A percentile compares a stretch with the other conserved stretches of the same genome.
These are phyloP conservation scores for Yamadazyma ubonensis DNA, from an alignment of 805 yeast species.

Conservation along the genomic window DNA sequence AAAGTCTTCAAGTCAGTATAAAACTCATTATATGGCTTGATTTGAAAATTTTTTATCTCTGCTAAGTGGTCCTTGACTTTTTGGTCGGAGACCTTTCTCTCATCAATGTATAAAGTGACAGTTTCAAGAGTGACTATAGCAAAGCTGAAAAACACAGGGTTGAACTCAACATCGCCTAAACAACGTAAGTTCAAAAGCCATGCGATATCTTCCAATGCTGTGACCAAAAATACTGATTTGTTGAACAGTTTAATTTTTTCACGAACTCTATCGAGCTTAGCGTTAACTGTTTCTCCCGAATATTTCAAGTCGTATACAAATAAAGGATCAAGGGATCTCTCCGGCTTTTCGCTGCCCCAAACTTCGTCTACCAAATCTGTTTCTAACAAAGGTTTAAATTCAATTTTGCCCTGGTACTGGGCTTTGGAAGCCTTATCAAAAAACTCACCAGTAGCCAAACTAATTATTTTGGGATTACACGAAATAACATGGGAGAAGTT, in stretches of 20 bases:
- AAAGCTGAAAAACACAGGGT: slow-evolving; percentile 84
- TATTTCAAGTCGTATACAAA: slow-evolving; percentile 29
- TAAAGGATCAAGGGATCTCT: slow-evolving; percentile 32
- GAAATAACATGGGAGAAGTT: slow-evolving; percentile 58
- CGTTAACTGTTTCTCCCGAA: slow-evolving; percentile 33
- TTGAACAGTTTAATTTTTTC: slow-evolving; percentile 24
- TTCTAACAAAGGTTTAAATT: slow-evolving; percentile 29
- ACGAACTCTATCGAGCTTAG: slow-evolving; percentile 31
- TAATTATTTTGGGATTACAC: slow-evolving; percentile 77
- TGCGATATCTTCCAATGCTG: slow-evolving; percentile 81
- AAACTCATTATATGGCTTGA: slow-evolving; percentile 55
- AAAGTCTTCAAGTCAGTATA: slow-evolving; percentile 52
- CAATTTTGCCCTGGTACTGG: slow-evolving; percentile 21
- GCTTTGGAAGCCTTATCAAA: slow-evolving; percentile 28
- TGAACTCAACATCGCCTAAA: slow-evolving; percentile 69
- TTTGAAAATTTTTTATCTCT: slow-evolving; percentile 25
- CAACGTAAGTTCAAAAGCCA: slow-evolving; percentile 78
- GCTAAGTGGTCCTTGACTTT: slow-evolving; percentile 25
- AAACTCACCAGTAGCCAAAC: slow-evolving; percentile 45
- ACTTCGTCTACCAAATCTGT: slow-evolving; percentile 37
- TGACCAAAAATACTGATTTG: slow-evolving; percentile 40
- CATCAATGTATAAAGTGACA: slow-evolving; percentile 56
- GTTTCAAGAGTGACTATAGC: slow-evolving; percentile 34
- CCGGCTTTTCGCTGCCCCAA: slow-evolving; percentile 38
- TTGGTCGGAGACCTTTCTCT: slow-evolving; percentile 38